Evolutionary conservation across 805 yeast species (phyloP), one percentile per base, ranked within the genome.

Genomic region (Candida nanaspora): DNA sequence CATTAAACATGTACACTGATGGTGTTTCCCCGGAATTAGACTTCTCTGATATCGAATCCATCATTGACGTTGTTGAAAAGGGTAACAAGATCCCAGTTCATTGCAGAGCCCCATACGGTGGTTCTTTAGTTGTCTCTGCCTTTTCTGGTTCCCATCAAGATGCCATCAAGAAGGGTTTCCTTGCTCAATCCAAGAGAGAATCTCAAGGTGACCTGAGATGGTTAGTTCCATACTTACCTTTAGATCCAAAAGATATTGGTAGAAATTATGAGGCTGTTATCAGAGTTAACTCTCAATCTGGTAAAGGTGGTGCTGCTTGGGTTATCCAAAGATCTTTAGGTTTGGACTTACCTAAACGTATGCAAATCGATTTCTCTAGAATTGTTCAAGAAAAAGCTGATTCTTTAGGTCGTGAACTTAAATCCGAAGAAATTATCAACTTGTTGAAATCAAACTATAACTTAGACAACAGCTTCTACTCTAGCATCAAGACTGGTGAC

Each of bases 221-320:
- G 91, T 68, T 69, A 53, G 72, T 82, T 48, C 91, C 91, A 41
- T 82, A 82, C 68, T 68, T 82, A 55, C 88, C 91, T 45, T 70
- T 82, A 59, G 91, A 82, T 66, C 91, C 91, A 52, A 71, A 79
- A 62, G 91, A 82, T 60, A 78, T 82, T 50, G 91, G 91, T 42
- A 72, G 87, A 68, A 81, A 73, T 51, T 82, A 82, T 60, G 91
- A 82, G 65, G 89, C 88, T 41, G 85, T 82, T 43, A 82, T 82
- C 56, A 72, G 91, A 69, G 89, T 82, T 53, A 82, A 82, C 66
- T 82, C 91, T 19, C 91, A 82, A 65, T 79, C 86, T n/a, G 91
- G 91, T 61, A 82, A 82, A 62, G 91, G 91, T 57, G 91, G 91
- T 62, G 86, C 89, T 35, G 86, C 89, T 19, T 82, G 91, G 91